These are phyloP conservation scores for Leccinum incarnatum DNA, from an alignment of 768 basidiomycete genomes.

Conservation along the genomic window DNA sequence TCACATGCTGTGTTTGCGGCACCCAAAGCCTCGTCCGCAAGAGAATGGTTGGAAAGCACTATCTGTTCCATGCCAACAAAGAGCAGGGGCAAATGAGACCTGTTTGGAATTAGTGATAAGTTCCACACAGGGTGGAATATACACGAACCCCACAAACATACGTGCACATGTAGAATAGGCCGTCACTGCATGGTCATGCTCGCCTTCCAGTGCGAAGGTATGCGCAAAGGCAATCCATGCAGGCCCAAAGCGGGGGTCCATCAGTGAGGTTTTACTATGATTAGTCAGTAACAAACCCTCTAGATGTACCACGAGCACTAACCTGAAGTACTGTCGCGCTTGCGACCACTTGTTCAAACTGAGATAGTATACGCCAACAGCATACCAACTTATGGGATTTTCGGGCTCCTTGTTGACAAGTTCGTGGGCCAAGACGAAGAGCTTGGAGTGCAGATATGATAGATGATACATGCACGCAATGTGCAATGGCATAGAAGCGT, in stretches of 20 bases:
- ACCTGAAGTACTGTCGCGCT: constrained; percentile 95
- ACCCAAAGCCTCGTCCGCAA: constrained; percentile 86
- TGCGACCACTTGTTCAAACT: constrained; percentile 84
- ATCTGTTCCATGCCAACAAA: constrained; percentile 99
- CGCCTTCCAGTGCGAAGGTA: constrained; percentile 94
- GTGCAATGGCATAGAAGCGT: constrained; percentile 87
- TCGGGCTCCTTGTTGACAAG: constrained; percentile 94
- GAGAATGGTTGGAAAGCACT: constrained; percentile 71
- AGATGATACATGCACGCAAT: constrained; percentile 99
- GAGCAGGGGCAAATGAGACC: constrained; percentile 92
- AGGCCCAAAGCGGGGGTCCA: constrained; percentile 95
- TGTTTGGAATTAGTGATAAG: constrained; percentile 32
- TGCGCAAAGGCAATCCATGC: constrained; percentile 99
- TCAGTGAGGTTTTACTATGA: constrained; percentile 86
- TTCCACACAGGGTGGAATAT: not conserved
- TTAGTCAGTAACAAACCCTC: constrained; percentile 7
- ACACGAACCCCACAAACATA: constrained; percentile 84
- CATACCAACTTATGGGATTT: constrained; percentile 94
- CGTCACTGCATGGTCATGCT: constrained; percentile 97
- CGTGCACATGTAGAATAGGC: constrained; percentile 97
- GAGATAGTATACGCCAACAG: constrained; percentile 97
- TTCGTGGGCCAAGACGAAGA: constrained; percentile 96
- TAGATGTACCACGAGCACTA: constrained; percentile 12
- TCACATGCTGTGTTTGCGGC: constrained; percentile 81
- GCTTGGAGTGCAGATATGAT: constrained; percentile 82